Conservation (phyloP, 768 basidiomycete species). For the Termitomyces sp. region DNA sequence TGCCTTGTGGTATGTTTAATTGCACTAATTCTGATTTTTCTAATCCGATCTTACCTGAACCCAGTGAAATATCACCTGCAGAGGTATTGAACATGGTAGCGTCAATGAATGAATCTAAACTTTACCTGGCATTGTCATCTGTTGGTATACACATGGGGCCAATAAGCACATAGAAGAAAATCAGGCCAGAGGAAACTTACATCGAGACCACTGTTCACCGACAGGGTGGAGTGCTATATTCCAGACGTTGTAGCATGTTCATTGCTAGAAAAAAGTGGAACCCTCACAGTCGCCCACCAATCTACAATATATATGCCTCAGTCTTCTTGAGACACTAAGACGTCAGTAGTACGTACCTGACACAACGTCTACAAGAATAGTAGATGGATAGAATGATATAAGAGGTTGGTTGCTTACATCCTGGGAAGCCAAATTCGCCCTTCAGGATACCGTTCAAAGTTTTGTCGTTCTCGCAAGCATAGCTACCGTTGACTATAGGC, state of each 20-base stretch:
- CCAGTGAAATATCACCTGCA: constrained; percentile 37
- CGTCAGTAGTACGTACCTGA: constrained; percentile 27
- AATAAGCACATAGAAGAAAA: background rate
- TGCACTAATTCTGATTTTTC: background rate
- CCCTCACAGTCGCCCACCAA: constrained; percentile 54
- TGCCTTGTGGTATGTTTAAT: constrained; percentile 18
- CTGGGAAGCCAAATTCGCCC: constrained; percentile 61
- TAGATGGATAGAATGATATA: background rate
- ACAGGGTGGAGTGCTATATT: constrained; percentile 39
- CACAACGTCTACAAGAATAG: constrained; percentile 32
- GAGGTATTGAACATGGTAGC: background rate
- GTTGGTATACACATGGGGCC: background rate
- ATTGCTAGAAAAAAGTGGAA: background rate
- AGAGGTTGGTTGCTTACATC: constrained; percentile 36
- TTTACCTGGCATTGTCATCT: constrained; percentile 72
- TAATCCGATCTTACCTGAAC: constrained; percentile 33
- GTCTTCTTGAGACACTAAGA: too few species aligned
- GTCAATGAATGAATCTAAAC: background rate
- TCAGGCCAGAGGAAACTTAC: constrained; percentile 26
- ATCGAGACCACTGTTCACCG: constrained; percentile 59
- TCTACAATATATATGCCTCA: constrained; percentile 28
- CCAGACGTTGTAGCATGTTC: background rate
- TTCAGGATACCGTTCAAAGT: constrained; percentile 59
- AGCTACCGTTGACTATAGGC: constrained; percentile 45
- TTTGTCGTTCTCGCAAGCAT: constrained; percentile 60